Evolutionary conservation across 78 protist genomes (phyloP), one percentile per base, ranked within the genome.

Genomic region (Dictyostelium capitatum): DNA sequence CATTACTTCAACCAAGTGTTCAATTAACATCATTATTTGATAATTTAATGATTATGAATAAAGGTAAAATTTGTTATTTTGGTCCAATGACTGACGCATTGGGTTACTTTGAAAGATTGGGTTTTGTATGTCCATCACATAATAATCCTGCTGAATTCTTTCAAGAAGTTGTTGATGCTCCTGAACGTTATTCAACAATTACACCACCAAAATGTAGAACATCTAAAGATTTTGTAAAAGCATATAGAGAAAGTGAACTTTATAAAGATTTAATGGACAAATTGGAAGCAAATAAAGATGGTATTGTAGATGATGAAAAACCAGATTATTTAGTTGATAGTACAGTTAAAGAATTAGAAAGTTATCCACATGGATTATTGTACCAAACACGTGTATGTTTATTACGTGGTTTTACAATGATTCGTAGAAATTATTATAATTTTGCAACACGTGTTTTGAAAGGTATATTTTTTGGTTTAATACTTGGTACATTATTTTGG

Each of bases 1-100:
- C 90, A n/a, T 74, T 91, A 20, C 14, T 91, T 6, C 95, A 91
- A 57, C 95, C 95, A n/a, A 77, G 89, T 64, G 89, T 75, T 17
- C 91, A 91, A 53, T 43, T 91, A 19, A 54, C 90, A 12, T 81
- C 90, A 9, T 70, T 91, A 8, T 91, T 91, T 56, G 95, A 91
- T 28, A 91, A 82, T 43, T 81, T 91, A 30, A 91, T 91, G 89
- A 73, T 91, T 43, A 74, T 91, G 6, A 53, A 81, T 6, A 67
- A 50, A 32, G 95, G 95, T 1, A 41, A 62, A 70, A 82, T 91
- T 46, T 23, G 54, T 70, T 91, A 81, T 64, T 87, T 87, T 59
- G 92, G 92, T 32, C 67, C 80, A 65, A 17, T 87, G 48, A 15
- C 67, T 4, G 48, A 74, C 0, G 92, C 92, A 62, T 28, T 87